Base-by-base conservation (phyloP, 2,329 filamentous ascomycete species). In the Cordyceps tenuipes region DNA sequence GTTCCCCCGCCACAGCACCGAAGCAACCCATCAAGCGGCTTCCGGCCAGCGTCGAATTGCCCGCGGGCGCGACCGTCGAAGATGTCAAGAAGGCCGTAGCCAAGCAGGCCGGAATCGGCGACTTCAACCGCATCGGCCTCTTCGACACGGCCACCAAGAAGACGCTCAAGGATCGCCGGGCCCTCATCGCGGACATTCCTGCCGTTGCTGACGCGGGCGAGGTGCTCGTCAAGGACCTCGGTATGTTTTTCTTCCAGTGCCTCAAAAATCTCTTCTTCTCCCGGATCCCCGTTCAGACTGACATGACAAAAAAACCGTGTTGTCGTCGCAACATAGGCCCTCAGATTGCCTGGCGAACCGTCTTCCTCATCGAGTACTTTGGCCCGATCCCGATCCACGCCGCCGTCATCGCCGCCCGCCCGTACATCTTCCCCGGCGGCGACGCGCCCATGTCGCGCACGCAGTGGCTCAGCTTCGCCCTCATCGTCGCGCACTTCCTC, bases 281-380 rank as follows among this genome's bases (percentile, higher is more conserved):
- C n/a, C n/a, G 23, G 9, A 15, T n/a, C n/a, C 13, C 2, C 21
- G 29, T 31, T 6, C 21, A 21, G 12, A 34, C 17, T 39, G 26
- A 47, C 29, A 21, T 39, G 61, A 36, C 15, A 26, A 61, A 62
- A 62, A 54, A 29, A 3, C 7, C 7, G 5, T 29, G 29, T 5
- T 5, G 23, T 23, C 23, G n/a, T 23, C 57, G 54, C 50, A 57
- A 8, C 65, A 9, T 62, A 96, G 91, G 94, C 17, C 84, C 87
- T 53, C 94, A 99, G 74, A 88, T 97, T 60, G 85, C 85, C 63
- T 99, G 94, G 94, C 87, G 86, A 64, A 94, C 90, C 62, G 93
- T 97, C 73, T 99, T 93, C 79, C 77, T 97, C 64, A 86, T 97
- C 77, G 94, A 99, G 76, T 99, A 99, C 75, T 76, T 94, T 65